Evolutionary conservation across 2,329 filamentous ascomycete genomes (phyloP).

Genomic region (Ascochyta pisi): DNA sequence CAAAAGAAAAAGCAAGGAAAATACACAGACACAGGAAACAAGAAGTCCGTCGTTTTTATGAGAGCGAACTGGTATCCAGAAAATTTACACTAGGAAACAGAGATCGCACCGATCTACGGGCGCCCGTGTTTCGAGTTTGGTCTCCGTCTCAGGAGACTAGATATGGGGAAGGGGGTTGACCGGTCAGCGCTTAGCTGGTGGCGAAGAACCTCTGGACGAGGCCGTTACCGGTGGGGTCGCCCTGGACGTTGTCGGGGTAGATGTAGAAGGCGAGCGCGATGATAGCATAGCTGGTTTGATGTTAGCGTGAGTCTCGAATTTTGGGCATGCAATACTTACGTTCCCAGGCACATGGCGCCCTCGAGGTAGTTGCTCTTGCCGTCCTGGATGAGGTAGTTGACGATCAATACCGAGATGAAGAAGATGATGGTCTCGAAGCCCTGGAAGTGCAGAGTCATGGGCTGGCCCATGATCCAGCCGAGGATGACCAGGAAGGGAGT

Average conservation of each 20-base stretch:
- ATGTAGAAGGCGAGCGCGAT: conserved; percentile 68
- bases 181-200: conserved; percentile 13
- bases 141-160: neutral
- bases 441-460: conserved; percentile 79
- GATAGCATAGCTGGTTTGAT: conserved; percentile 57
- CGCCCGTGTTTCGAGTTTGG: neutral
- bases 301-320: conserved; percentile 10
- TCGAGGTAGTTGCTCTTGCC: conserved; percentile 88
- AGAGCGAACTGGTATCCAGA: conserved; percentile 6
- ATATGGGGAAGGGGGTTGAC: neutral
- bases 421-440: conserved; percentile 88
- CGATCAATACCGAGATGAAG: conserved; percentile 83
- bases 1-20: conserved; percentile 11
- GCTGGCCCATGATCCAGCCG: conserved; percentile 61
- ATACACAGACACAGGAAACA: neutral
- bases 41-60: neutral
- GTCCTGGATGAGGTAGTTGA: conserved; percentile 86
- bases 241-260: conserved; percentile 61
- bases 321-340: conserved; percentile 34
- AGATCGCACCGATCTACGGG: neutral
- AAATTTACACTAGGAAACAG: conserved; percentile 9
- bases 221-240: conserved; percentile 37
- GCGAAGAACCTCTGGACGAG: conserved; percentile 40
- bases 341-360: conserved; percentile 67
- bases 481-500: conserved; percentile 64